Evolutionary conservation across 163 green algal genomes (phyloP).

Genomic region (Smithsoniella earleae): DNA sequence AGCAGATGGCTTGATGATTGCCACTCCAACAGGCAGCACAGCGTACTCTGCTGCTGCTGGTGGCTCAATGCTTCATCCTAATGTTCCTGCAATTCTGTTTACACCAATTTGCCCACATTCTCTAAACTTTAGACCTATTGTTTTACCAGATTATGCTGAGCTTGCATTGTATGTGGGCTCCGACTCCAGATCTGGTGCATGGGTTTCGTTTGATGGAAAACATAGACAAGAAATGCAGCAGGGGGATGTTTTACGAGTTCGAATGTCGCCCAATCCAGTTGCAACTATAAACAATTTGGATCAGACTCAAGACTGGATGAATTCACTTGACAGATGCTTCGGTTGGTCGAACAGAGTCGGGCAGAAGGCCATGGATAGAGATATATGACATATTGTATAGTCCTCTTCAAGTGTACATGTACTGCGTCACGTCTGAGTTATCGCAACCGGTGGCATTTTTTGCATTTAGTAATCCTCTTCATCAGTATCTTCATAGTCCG

Average conservation of each 20-base stretch:
- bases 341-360: constrained; percentile 73
- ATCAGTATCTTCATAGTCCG: not conserved
- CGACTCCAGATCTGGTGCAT: constrained; percentile 65
- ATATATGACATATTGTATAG: too few relatives aligned
- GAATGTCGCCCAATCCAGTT: constrained; percentile 86
- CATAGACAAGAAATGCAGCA: constrained; percentile 59
- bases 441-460: too few relatives aligned
- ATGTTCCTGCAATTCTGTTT: constrained; percentile 79
- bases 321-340: constrained; percentile 77
- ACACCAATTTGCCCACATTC: constrained; percentile 83
- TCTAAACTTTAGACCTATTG: constrained; percentile 83
- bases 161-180: constrained; percentile 77
- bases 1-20: constrained; percentile 60
- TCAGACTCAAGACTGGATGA: constrained; percentile 90
- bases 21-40: constrained; percentile 72
- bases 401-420: too few relatives aligned
- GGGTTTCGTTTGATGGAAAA: constrained; percentile 92
- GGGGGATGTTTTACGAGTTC: constrained; percentile 70
- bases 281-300: constrained; percentile 90
- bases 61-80: constrained; percentile 79
- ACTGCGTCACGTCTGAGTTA: too few relatives aligned
- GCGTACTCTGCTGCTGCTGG: constrained; percentile 76
- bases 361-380: constrained; percentile 47
- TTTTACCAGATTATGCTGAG: constrained; percentile 94
- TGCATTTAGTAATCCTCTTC: not conserved